Evolutionary conservation across 164 flowering plant genomes (phyloP).

Genomic region (Dillenia turbinata): DNA sequence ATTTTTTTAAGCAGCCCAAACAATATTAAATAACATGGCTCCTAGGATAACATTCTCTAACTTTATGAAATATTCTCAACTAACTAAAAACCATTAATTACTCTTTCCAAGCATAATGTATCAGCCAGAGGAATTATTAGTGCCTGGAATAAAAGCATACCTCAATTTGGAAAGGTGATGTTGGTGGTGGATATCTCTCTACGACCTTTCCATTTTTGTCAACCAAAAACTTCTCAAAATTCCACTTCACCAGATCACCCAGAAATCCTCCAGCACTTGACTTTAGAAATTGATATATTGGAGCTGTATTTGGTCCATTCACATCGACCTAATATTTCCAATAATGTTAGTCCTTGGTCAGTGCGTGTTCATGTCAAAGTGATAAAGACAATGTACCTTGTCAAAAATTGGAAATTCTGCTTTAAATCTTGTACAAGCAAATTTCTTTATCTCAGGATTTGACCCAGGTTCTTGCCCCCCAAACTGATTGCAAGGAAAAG

Average conservation of each 20-base stretch:
- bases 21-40: too few species aligned
- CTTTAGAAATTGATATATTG: conserved; percentile 86
- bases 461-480: conserved; percentile 94
- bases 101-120: too few species aligned
- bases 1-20: too few species aligned
- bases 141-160: conserved; percentile 17
- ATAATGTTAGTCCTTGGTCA: too few species aligned
- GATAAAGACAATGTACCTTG: conserved; percentile 40
- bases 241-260: conserved; percentile 89
- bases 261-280: conserved; percentile 78
- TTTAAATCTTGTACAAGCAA: conserved; percentile 85
- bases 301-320: conserved; percentile 87
- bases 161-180: conserved; percentile 93
- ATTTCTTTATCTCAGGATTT: conserved; percentile 74
- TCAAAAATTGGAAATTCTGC: conserved; percentile 96
- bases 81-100: too few species aligned
- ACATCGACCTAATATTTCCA: conserved; percentile 61
- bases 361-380: neutral
- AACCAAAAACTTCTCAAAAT: conserved; percentile 90
- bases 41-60: too few species aligned
- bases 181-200: conserved; percentile 83
- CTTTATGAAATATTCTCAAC: too few species aligned
- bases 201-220: conserved; percentile 90
- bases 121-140: too few species aligned
- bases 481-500: conserved; percentile 97